Evolutionary conservation across 805 yeast species (phyloP), one percentile per base, ranked within the genome.

Genomic region (Sugiyamaella smithiae): DNA sequence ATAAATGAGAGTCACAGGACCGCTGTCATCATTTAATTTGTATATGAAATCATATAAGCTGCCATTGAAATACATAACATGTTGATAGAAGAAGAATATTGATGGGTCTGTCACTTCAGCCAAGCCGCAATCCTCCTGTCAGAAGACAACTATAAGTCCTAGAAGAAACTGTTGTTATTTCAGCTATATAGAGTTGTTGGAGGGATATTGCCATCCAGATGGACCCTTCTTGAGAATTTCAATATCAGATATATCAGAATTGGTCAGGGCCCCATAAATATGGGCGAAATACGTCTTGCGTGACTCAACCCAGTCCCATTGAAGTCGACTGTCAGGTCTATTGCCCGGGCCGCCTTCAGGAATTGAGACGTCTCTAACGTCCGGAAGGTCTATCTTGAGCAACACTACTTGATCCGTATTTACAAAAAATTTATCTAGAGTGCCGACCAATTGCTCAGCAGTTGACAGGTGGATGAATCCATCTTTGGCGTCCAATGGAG

Each of bases 391-490:
- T 26, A 61, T 41, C 32, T 54, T 52, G 14, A 58, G 52, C 32
- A 60, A 40, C 20, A 42, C 40, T 23, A 59, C 60, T 22, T 51
- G 41, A 1, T 50, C 45, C 26, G 32, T 45, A 28, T 52, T 49
- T 29, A 36, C 14, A 35, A 54, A 61, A 42, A 49, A 59, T 41
- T 46, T 43, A 40, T 55, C 45, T 31, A 61, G 51, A 1, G 64
- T 59, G 23, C 53, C 61, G 3, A 16, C 40, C 23, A 59, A 45
- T 50, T 61, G 64, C 9, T 48, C 50, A 20, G 37, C 45, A 22
- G 64, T 58, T 23, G 61, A 57, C 31, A 61, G 49, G 45, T 61
- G 65, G 19, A 60, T 53, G 40, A 56, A 61, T 12, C 65, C 65
- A 42, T 61, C 63, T 38, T 55, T 56, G 17, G 51, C 40, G 40